Evolutionary conservation across 2,329 filamentous ascomycete genomes (phyloP).

Genomic region (Aspergillus caelatus): DNA sequence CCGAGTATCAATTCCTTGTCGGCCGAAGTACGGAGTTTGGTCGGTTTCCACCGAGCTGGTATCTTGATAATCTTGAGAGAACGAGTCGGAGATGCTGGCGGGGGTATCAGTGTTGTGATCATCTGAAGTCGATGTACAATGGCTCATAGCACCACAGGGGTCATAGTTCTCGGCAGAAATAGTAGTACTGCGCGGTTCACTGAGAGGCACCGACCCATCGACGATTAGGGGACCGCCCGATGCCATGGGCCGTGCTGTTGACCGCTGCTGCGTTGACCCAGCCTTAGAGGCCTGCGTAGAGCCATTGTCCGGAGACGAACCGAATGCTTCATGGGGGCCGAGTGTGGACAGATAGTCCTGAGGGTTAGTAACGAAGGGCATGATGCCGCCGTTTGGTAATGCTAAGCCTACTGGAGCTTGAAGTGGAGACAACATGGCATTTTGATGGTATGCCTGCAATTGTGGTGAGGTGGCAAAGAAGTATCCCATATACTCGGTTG

Average conservation of each 20-base stretch:
- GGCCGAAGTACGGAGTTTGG: slow-evolving; percentile 28
- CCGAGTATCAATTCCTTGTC: slow-evolving; percentile 29
- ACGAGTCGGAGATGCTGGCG: slow-evolving; percentile 40
- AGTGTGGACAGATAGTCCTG: slow-evolving; percentile 37
- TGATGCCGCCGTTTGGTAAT: slow-evolving; percentile 41
- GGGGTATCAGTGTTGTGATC: slow-evolving; percentile 41
- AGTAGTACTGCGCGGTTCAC: slow-evolving; percentile 36
- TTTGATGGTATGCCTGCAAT: slow-evolving; percentile 44
- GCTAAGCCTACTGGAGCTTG: slow-evolving; percentile 42
- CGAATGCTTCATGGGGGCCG: slow-evolving; percentile 28
- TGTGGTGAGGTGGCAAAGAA: slow-evolving; percentile 50
- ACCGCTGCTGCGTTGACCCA: slow-evolving; percentile 25
- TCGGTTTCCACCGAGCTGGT: slow-evolving; percentile 40
- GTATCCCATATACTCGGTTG: slow-evolving; percentile 50
- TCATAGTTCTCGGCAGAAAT: slow-evolving; percentile 39
- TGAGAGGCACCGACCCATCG: slow-evolving; percentile 48
- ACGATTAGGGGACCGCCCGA: slow-evolving; percentile 48
- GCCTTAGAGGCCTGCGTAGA: slow-evolving; percentile 24
- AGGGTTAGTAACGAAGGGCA: slow-evolving; percentile 35
- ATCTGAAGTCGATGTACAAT: slow-evolving; percentile 47
- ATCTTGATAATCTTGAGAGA: slow-evolving; percentile 44
- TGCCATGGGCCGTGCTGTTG: slow-evolving; percentile 31
- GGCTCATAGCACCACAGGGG: slow-evolving; percentile 38
- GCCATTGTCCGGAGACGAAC: slow-evolving; percentile 27
- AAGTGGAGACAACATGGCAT: slow-evolving; percentile 40